phyloP scores from a whole-genome alignment of 441 rosid species.

The Pelargonium cotyledonis region DNA sequence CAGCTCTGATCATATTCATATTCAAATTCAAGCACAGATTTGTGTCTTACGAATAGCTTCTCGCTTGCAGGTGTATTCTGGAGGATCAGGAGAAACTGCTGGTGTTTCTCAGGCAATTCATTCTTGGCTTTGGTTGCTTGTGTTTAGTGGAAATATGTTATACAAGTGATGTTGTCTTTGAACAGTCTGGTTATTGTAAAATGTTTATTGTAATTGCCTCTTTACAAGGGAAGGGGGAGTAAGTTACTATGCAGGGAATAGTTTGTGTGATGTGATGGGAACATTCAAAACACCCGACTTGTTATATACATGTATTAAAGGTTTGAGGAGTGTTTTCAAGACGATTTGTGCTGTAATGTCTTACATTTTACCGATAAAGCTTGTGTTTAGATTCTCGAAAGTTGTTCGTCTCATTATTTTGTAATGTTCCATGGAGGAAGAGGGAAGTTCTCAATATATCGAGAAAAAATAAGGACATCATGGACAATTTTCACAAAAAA shows the following conservation, averaged over 20 bases:
- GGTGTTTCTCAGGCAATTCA: constrained; percentile 57
- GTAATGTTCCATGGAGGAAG: too few species aligned
- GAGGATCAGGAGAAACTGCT: constrained; percentile 13
- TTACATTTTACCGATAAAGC: too few species aligned
- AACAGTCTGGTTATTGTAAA: background rate
- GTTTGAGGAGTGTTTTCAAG: too few species aligned
- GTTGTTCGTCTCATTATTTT: too few species aligned
- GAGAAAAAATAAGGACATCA: too few species aligned
- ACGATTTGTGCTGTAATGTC: too few species aligned
- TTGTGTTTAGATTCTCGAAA: too few species aligned
- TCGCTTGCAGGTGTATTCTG: background rate
- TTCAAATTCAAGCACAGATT: background rate
- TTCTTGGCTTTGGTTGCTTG: constrained; percentile 59
- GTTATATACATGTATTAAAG: too few species aligned
- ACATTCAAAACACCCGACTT: too few species aligned
- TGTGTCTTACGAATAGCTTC: background rate
- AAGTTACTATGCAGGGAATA: background rate
- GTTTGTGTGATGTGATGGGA: background rate
- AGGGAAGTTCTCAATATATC: too few species aligned
- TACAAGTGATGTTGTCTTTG: background rate
- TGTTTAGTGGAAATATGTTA: background rate
- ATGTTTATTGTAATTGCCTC: background rate
- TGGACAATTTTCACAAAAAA: too few species aligned
- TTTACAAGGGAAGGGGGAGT: background rate
- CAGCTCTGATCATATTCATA: background rate